Percentiles rank a stretch among this genome's conserved stretches.
These are phyloP conservation scores for Erigeron philadelphicus DNA, from an alignment of 140 eudicot genomes.

Conservation along the genomic window DNA sequence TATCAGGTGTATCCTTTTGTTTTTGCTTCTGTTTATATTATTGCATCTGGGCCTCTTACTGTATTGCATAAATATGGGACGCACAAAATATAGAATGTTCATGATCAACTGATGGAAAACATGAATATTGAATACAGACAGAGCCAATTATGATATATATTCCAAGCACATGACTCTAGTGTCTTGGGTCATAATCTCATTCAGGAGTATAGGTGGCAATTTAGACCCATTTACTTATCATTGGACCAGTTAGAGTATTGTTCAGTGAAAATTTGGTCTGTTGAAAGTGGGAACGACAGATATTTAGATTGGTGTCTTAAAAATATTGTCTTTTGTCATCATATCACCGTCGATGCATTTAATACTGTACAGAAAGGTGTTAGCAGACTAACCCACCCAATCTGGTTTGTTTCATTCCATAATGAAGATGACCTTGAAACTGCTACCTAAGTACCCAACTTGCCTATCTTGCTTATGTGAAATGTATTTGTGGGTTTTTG, in stretches of 20 bases:
- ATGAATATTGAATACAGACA: neutral
- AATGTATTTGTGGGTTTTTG: neutral
- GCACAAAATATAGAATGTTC: neutral
- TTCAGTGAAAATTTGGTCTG: neutral
- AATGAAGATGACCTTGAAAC: too few relatives aligned
- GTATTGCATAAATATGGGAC: neutral
- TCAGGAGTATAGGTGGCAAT: constrained; percentile 1
- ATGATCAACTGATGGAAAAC: neutral
- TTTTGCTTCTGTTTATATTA: too few relatives aligned
- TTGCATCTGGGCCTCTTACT: neutral
- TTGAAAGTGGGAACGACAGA: neutral
- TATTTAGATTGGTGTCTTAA: neutral
- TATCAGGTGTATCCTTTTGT: neutral
- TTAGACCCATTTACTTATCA: neutral
- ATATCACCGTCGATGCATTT: neutral
- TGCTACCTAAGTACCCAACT: neutral
- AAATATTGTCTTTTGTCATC: neutral
- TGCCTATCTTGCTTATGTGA: neutral
- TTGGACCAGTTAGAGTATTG: neutral
- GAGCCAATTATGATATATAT: neutral
- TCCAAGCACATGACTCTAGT: neutral
- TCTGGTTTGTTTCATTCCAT: too few relatives aligned
- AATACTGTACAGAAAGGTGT: neutral
- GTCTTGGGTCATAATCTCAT: neutral
- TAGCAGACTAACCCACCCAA: too few relatives aligned